phyloP scores from a whole-genome alignment of 352 stramenopile species.

The Pythium sp. region DNA sequence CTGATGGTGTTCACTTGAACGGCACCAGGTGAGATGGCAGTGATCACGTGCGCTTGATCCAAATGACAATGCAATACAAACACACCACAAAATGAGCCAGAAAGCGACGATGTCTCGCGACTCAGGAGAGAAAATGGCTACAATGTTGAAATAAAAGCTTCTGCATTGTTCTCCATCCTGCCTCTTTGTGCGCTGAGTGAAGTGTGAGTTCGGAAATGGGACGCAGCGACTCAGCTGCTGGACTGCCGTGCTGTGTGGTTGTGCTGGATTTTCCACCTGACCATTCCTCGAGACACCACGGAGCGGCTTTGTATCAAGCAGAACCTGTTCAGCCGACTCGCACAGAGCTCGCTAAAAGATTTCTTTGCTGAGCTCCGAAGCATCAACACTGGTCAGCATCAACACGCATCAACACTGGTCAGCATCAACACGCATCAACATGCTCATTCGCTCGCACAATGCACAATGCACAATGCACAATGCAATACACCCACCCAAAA shows the following conservation, averaged over 20 bases:
- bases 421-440: too few species aligned
- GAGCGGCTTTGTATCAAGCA: too few species aligned
- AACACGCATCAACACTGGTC: too few species aligned
- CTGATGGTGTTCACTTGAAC: background rate
- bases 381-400: too few species aligned
- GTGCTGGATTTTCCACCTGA: background rate
- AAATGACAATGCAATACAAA: background rate
- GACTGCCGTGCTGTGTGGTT: background rate
- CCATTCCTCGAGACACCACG: too few species aligned
- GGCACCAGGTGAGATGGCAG: background rate
- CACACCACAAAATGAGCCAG: background rate
- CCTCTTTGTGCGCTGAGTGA: background rate
- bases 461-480: too few species aligned
- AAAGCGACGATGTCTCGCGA: background rate
- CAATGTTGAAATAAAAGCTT: background rate
- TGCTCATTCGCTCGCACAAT: too few species aligned
- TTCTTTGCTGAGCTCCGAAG: too few species aligned
- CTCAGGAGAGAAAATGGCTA: background rate
- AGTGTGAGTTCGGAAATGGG: background rate
- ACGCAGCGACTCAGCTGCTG: background rate
- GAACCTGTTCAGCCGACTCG: too few species aligned
- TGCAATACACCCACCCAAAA: too few species aligned
- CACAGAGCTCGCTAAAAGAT: too few species aligned
- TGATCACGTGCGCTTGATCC: conserved; percentile 1
- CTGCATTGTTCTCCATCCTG: background rate